Conservation (phyloP, 768 basidiomycete genomes). For the Postia placenta region DNA sequence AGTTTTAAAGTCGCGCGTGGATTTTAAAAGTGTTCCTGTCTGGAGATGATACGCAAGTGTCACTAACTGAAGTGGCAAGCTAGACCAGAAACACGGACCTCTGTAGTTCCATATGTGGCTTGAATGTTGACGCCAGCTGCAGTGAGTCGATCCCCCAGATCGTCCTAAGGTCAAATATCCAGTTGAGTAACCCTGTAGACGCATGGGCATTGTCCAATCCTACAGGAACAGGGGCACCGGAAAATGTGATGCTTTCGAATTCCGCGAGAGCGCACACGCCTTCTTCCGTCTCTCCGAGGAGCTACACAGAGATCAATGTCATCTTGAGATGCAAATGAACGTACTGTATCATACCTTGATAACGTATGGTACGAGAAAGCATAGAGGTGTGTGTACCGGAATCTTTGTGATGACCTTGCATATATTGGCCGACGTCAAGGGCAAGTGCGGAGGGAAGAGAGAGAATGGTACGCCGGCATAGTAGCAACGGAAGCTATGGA, state of each 20-base stretch:
- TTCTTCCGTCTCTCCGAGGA: conserved; percentile 42
- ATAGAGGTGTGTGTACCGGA: conserved; percentile 23
- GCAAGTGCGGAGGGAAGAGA: conserved; percentile 38
- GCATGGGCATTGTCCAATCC: neutral
- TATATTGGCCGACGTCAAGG: conserved; percentile 42
- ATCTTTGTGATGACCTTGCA: conserved; percentile 31
- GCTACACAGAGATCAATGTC: conserved; percentile 12
- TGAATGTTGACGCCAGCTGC: conserved; percentile 43
- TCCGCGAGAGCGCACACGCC: conserved; percentile 34
- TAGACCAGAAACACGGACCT: conserved; percentile 17
- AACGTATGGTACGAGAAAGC: conserved; percentile 34
- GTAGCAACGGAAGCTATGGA: conserved; percentile 37
- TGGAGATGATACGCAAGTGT: conserved; percentile 7
- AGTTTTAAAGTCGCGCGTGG: conserved; percentile 37
- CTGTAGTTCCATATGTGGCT: conserved; percentile 42
- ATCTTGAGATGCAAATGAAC: neutral
- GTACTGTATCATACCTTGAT: conserved; percentile 29
- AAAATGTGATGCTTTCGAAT: conserved; percentile 46
- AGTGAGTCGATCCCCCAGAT: conserved; percentile 45
- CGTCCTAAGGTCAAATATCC: conserved; percentile 22
- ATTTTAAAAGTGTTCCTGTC: conserved; percentile 39
- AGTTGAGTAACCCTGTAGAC: neutral
- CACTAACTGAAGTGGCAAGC: neutral
- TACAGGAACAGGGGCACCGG: conserved; percentile 44
- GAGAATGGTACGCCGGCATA: conserved; percentile 36